phyloP scores from a whole-genome alignment of 768 basidiomycete genomes.

The Boletus rubroflammeus region DNA sequence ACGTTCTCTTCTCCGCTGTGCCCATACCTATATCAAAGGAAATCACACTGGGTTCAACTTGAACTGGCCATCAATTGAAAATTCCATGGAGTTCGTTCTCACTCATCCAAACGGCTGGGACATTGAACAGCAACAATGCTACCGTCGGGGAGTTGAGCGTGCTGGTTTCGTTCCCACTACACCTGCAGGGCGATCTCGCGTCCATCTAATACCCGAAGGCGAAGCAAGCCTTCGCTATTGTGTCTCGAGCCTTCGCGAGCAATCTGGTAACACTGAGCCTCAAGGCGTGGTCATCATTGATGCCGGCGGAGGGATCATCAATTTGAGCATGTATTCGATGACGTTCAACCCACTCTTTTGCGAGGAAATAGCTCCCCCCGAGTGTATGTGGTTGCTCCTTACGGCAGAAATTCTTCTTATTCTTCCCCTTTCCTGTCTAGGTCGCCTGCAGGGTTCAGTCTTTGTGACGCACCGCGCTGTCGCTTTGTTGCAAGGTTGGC shows the following conservation, averaged over 20 bases:
- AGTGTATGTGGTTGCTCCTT: constrained; percentile 14
- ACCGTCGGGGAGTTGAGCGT: constrained; percentile 19
- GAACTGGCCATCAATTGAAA: constrained; percentile 11
- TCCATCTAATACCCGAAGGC: constrained; percentile 25
- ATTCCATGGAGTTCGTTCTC: constrained; percentile 19
- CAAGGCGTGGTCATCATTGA: constrained; percentile 41
- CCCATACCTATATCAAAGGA: background rate
- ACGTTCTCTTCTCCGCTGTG: constrained; percentile 5
- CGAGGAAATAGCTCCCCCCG: constrained; percentile 32
- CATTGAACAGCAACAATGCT: constrained; percentile 15
- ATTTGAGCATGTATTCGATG: constrained; percentile 34
- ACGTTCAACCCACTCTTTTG: constrained; percentile 20
- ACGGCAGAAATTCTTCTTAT: too few relatives aligned
- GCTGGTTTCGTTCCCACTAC: constrained; percentile 22
- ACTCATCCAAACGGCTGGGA: constrained; percentile 32
- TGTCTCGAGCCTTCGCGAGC: constrained; percentile 35
- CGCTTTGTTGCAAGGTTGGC: constrained; percentile 33
- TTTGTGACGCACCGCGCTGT: constrained; percentile 42
- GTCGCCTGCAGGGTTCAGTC: constrained; percentile 44
- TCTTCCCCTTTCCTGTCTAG: constrained; percentile 18
- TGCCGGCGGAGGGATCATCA: constrained; percentile 37
- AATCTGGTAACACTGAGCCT: constrained; percentile 15
- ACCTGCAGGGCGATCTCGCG: constrained; percentile 6
- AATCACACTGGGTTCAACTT: constrained; percentile 6
- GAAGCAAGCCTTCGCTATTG: constrained; percentile 33